A percentile compares a stretch with the other conserved stretches of the same genome.
phyloP scores from a whole-genome alignment of 345 rosid genomes.

The Populus deltoides region DNA sequence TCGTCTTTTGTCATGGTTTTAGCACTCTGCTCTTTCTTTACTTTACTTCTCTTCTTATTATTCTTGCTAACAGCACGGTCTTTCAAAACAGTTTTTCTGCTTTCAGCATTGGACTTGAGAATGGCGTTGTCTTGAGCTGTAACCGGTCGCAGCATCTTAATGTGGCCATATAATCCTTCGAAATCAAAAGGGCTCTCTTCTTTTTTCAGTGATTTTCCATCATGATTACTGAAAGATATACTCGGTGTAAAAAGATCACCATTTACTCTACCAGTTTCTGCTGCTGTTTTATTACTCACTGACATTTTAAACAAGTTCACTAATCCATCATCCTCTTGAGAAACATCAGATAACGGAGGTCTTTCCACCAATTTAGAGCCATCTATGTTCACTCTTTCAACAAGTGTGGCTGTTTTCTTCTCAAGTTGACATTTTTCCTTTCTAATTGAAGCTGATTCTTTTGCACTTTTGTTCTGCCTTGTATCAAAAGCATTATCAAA shows the following conservation, averaged over 20 bases:
- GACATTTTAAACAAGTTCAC: neutral
- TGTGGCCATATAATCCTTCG: neutral
- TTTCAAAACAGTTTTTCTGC: constrained; percentile 6
- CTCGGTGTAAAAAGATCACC: constrained; percentile 2
- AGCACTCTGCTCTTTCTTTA: constrained; percentile 11
- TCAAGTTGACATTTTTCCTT: constrained; percentile 4
- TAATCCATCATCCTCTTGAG: constrained; percentile 4
- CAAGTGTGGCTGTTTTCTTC: constrained; percentile 6
- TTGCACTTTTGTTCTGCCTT: constrained; percentile 3
- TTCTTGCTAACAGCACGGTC: neutral
- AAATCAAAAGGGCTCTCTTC: neutral
- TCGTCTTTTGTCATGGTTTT: neutral
- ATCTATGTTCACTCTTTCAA: neutral
- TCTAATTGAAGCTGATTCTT: neutral
- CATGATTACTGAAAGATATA: constrained; percentile 6
- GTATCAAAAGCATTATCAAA: constrained; percentile 3
- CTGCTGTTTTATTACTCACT: constrained; percentile 8
- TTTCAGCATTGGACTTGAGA: constrained; percentile 5
- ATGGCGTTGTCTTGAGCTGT: neutral
- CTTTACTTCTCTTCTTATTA: neutral
- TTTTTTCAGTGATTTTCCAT: constrained; percentile 12
- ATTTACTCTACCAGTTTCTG: constrained; percentile 12
- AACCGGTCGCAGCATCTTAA: constrained; percentile 12
- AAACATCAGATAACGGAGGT: constrained; percentile 1
- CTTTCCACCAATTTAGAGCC: neutral